phyloP scores from a whole-genome alignment of 306 rosid species.

The Lotus japonicus region DNA sequence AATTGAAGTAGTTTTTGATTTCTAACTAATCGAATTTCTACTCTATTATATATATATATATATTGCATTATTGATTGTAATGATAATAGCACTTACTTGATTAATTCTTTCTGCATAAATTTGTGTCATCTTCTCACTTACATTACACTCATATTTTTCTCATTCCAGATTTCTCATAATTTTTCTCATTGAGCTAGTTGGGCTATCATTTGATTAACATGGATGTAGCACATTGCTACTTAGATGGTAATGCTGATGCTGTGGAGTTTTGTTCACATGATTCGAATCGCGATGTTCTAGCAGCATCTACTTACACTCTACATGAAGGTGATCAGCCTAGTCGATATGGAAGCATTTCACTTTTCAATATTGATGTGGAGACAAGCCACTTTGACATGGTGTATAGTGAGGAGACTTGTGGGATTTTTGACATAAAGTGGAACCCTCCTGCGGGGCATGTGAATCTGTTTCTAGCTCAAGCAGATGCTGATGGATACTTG shows the following conservation, averaged over 20 bases:
- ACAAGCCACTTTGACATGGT: slow-evolving; percentile 33
- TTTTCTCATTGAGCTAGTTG: too few relatives aligned
- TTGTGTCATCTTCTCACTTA: too few relatives aligned
- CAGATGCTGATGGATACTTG: slow-evolving; percentile 80
- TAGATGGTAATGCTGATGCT: slow-evolving; percentile 84
- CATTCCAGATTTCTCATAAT: too few relatives aligned
- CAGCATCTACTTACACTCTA: slow-evolving; percentile 73
- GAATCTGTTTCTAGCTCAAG: slow-evolving; percentile 64
- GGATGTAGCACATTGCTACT: slow-evolving; percentile 69
- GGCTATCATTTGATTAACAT: slow-evolving; percentile 29
- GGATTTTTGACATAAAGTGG: slow-evolving; percentile 90
- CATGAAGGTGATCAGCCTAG: slow-evolving; percentile 64
- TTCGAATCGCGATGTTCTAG: slow-evolving; percentile 49
- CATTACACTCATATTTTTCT: too few relatives aligned
- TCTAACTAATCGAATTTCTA: too few relatives aligned
- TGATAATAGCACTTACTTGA: too few relatives aligned
- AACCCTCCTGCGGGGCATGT: slow-evolving; percentile 37
- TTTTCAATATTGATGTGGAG: slow-evolving; percentile 45
- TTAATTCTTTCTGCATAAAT: too few relatives aligned
- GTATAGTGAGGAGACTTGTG: slow-evolving; percentile 45
- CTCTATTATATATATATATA: too few relatives aligned
- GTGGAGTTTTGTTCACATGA: slow-evolving; percentile 80
- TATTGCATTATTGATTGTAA: too few relatives aligned
- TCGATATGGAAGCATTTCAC: slow-evolving; percentile 71
- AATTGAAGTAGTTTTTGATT: too few relatives aligned